Conservation (phyloP, 2,329 filamentous ascomycete species). For the Emericellopsis cladophorae region DNA sequence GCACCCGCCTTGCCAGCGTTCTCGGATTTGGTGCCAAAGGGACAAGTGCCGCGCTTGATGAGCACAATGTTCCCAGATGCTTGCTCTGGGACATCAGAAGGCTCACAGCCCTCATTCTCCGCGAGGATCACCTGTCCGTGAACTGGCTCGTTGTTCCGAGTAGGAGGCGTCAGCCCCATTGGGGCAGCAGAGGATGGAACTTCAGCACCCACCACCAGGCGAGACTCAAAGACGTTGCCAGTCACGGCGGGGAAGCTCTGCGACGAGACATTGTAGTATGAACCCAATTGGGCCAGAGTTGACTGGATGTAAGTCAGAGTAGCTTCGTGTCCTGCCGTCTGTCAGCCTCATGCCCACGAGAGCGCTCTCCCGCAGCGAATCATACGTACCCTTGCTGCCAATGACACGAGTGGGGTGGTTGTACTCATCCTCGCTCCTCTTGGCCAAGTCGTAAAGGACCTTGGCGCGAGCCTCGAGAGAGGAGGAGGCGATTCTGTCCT, state of each 20-base stretch:
- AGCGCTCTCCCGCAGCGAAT: too few species aligned
- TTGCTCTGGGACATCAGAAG: slow-evolving; percentile 47
- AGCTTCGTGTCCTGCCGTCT: slow-evolving; percentile 40
- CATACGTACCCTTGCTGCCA: slow-evolving; percentile 43
- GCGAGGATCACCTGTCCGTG: slow-evolving; percentile 48
- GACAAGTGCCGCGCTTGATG: slow-evolving; percentile 55
- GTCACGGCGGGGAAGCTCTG: slow-evolving; percentile 52
- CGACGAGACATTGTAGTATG: slow-evolving; percentile 50
- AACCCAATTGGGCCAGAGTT: slow-evolving; percentile 38
- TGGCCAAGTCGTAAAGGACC: slow-evolving; percentile 49
- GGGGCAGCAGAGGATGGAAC: slow-evolving; percentile 36
- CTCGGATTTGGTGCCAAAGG: slow-evolving; percentile 60
- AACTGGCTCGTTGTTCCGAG: slow-evolving; percentile 43
- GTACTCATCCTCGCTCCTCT: slow-evolving; percentile 45
- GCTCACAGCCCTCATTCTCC: slow-evolving; percentile 48
- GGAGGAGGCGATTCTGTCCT: slow-evolving; percentile 40
- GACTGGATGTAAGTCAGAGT: slow-evolving; percentile 51
- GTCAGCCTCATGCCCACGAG: too few species aligned
- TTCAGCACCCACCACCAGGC: slow-evolving; percentile 40
- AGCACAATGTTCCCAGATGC: slow-evolving; percentile 56
- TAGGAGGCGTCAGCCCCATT: slow-evolving; percentile 58
- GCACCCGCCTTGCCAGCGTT: slow-evolving; percentile 59
- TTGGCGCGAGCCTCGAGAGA: slow-evolving; percentile 47
- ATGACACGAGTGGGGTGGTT: slow-evolving; percentile 61
- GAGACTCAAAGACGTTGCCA: slow-evolving; percentile 45